Evolutionary conservation across 1,284 basidiomycete genomes (phyloP), one percentile per base, ranked within the genome.

Genomic region (Macrocystidia cucumis): DNA sequence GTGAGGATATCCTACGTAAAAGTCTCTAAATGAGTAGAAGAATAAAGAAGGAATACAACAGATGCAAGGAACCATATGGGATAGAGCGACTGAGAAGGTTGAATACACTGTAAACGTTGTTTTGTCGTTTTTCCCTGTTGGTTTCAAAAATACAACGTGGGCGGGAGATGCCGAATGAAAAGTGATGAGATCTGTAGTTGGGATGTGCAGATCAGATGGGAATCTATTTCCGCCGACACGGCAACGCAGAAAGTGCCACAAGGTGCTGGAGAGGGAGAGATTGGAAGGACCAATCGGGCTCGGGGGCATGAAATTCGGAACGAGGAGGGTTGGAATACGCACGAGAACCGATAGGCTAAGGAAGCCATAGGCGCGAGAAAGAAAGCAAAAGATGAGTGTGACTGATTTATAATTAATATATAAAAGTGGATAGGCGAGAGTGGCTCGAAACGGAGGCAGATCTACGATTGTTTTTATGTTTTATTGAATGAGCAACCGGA

Each of bases 281-380:
- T 37, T 28, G 36, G 39, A 38, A 38, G 25, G 45, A 44, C 56
- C 57, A 61, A 60, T 62, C 59, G 57, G 57, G 48, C 36, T 27
- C 30, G 37, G 41, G 44, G 47, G 44, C 38, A 43, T 37, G 51
- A 44, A 51, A 41, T 45, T 57, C 55, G 60, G 63, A 54, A 51
- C 57, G 62, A 56, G 57, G 50, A 43, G 41, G 39, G 46, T 44
- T 40, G 44, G 46, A 50, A 56, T 54, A 52, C 44, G 43, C 40
- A 46, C 47, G 48, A 46, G 44, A 41, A 57, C 55, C 51, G 63
- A 66, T 61, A 64, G 58, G 60, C 39, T 49, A 49, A 54, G 41
- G 49, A 52, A 49, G 49, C 38, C 34, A 35, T 35, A 29, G 28
- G 49, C 42, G 59, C 55, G 41, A 54, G 54, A 63, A 60, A 53